Percentiles rank a stretch among this genome's conserved stretches.
Conservation (phyloP, 192 early-diverging fungal genomes). For the Podochytrium sp. region DNA sequence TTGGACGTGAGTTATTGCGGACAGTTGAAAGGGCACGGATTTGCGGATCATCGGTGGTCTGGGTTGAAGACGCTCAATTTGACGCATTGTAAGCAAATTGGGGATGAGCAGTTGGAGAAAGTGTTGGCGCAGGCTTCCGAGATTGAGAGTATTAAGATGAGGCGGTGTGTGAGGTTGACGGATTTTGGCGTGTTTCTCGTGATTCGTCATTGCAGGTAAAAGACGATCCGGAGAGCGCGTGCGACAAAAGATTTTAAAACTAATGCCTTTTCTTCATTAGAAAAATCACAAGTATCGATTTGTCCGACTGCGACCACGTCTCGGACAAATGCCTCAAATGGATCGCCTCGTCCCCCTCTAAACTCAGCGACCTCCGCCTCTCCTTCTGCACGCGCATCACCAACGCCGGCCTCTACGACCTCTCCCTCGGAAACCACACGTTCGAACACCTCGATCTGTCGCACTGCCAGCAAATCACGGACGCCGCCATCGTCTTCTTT, state of each 20-base stretch:
- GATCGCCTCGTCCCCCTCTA: conserved; percentile 45
- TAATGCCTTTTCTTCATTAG: conserved; percentile 26
- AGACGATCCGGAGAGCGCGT: too few relatives aligned
- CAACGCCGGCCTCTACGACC: conserved; percentile 53
- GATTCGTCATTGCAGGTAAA: conserved; percentile 52
- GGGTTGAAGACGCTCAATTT: conserved; percentile 42
- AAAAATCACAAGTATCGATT: conserved; percentile 35
- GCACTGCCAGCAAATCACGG: conserved; percentile 50
- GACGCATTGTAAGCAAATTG: conserved; percentile 56
- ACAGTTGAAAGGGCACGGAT: conserved; percentile 51
- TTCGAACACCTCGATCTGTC: conserved; percentile 45
- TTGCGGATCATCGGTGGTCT: conserved; percentile 46
- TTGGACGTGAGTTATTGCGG: conserved; percentile 58
- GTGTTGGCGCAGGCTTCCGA: conserved; percentile 48
- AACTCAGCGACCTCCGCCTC: conserved; percentile 44
- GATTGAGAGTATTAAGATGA: conserved; percentile 37
- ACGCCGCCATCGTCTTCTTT: conserved; percentile 49
- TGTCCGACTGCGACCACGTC: conserved; percentile 55
- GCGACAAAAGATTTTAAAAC: background rate
- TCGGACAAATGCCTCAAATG: conserved; percentile 57
- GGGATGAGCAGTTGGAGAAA: conserved; percentile 52
- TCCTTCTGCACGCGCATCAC: conserved; percentile 55
- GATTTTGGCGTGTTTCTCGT: conserved; percentile 56
- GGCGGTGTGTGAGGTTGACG: conserved; percentile 52
- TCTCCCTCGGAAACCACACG: conserved; percentile 45